Conservation (phyloP, 257 asterid species). For the Fraxinus anomala region DNA sequence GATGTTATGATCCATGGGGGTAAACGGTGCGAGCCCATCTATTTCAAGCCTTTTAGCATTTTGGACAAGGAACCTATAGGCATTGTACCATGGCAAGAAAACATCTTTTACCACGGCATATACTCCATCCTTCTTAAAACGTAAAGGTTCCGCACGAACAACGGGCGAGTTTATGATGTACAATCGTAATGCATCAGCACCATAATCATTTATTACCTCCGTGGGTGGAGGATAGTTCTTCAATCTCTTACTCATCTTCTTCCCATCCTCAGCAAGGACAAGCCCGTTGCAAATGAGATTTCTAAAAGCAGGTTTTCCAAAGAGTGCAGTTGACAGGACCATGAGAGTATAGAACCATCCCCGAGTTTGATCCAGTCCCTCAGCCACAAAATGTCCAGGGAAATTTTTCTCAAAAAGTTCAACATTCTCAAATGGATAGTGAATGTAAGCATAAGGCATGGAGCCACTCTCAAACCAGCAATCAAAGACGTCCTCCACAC, state of each 20-base stretch:
- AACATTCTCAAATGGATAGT: slow-evolving; percentile 92
- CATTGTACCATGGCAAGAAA: slow-evolving; percentile 98
- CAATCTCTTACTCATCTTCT: slow-evolving; percentile 95
- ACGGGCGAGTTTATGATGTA: slow-evolving; percentile 97
- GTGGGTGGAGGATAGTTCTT: slow-evolving; percentile 94
- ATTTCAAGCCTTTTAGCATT: slow-evolving; percentile 91
- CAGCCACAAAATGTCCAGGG: slow-evolving; percentile 99
- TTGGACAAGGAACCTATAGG: slow-evolving; percentile 97
- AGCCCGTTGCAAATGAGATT: slow-evolving; percentile 98
- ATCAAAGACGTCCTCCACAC: slow-evolving; percentile 97
- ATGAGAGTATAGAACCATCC: slow-evolving; percentile 99
- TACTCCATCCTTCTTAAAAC: slow-evolving; percentile 92
- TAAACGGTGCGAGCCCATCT: slow-evolving; percentile 82
- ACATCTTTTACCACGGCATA: slow-evolving; percentile 89
- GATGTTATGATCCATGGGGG: slow-evolving; percentile 65
- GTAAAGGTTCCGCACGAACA: slow-evolving; percentile 97
- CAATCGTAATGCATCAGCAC: slow-evolving; percentile 93
- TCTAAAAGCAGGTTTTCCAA: slow-evolving; percentile 94
- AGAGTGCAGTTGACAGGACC: slow-evolving; percentile 96
- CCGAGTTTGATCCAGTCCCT: slow-evolving; percentile 98
- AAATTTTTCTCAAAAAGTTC: slow-evolving; percentile 88
- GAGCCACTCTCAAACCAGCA: slow-evolving; percentile 99
- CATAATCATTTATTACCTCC: slow-evolving; percentile 89
- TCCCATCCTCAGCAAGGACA: slow-evolving; percentile 96
- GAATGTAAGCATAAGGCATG: slow-evolving; percentile 98